A percentile compares a stretch with the other conserved stretches of the same genome.
These are phyloP conservation scores for Aspergillus saccharolyticus DNA, from an alignment of 495 filamentous ascomycete genomes.

Conservation along the genomic window DNA sequence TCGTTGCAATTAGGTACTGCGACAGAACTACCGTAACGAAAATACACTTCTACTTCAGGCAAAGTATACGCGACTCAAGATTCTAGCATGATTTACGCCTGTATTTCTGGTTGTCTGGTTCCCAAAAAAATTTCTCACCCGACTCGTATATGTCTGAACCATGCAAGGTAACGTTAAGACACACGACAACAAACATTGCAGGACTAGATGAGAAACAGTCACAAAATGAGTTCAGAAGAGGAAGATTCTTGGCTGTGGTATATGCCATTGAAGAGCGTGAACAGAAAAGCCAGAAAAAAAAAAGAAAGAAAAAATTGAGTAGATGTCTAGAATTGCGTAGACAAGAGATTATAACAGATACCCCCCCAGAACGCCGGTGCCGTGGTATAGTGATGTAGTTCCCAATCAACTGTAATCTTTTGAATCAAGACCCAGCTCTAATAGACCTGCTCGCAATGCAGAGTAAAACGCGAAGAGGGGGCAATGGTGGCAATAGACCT, in stretches of 20 bases:
- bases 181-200: too few species aligned
- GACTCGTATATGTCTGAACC: too few species aligned
- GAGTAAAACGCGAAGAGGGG: neutral
- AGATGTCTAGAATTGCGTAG: neutral
- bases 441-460: neutral
- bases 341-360: neutral
- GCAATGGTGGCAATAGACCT: neutral
- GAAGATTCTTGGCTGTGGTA: neutral
- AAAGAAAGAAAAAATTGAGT: neutral
- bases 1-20: too few species aligned
- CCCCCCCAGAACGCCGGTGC: conserved; percentile 11
- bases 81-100: too few species aligned
- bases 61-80: too few species aligned
- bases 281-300: neutral
- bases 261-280: neutral
- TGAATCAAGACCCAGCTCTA: neutral
- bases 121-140: too few species aligned
- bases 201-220: too few species aligned
- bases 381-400: conserved; percentile 10
- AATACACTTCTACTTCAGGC: too few species aligned
- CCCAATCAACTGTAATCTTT: conserved; percentile 5
- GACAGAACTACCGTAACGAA: too few species aligned
- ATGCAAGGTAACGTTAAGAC: too few species aligned
- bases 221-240: neutral
- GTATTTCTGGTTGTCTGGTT: too few species aligned